These are phyloP conservation scores for Suhomyces prunicola DNA, from an alignment of 805 yeast species.

Conservation along the genomic window DNA sequence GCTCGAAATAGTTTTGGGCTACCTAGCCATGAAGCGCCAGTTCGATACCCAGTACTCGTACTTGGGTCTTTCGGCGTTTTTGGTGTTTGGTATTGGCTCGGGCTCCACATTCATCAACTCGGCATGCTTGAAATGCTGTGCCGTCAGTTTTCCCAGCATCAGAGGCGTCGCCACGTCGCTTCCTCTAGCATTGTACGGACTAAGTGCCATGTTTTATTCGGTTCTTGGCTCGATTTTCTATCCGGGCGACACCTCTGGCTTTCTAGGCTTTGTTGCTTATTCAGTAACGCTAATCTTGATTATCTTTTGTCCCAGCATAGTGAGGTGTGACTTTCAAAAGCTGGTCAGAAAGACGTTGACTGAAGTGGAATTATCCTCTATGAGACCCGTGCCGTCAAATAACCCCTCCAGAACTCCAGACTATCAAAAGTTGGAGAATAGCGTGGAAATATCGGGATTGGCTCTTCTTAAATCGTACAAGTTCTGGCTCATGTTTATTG, in stretches of 20 bases:
- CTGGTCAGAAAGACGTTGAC: constrained; percentile 1
- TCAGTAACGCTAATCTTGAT: constrained; percentile 40
- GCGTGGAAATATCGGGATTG: constrained; percentile 11
- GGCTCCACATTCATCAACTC: constrained; percentile 68
- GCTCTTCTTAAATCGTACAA: constrained; percentile 19
- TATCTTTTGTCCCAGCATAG: constrained; percentile 47
- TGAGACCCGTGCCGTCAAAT: neutral
- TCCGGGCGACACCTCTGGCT: constrained; percentile 56
- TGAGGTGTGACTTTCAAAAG: constrained; percentile 37
- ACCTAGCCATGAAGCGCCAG: constrained; percentile 51
- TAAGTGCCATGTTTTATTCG: constrained; percentile 68
- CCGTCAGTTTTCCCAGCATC: constrained; percentile 60
- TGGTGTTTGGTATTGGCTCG: constrained; percentile 56
- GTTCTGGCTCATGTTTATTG: constrained; percentile 39
- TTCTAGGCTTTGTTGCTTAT: constrained; percentile 46
- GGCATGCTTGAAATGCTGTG: constrained; percentile 70
- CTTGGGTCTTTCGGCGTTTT: constrained; percentile 40
- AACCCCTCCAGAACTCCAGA: constrained; percentile 4
- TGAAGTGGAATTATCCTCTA: constrained; percentile 1
- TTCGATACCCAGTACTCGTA: constrained; percentile 40
- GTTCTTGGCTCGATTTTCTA: constrained; percentile 49
- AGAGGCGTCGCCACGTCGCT: constrained; percentile 75
- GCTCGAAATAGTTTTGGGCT: constrained; percentile 49
- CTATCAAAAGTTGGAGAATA: constrained; percentile 1
- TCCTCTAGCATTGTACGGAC: constrained; percentile 72